phyloP scores from a whole-genome alignment of 768 basidiomycete species.

The Imleria badia region DNA sequence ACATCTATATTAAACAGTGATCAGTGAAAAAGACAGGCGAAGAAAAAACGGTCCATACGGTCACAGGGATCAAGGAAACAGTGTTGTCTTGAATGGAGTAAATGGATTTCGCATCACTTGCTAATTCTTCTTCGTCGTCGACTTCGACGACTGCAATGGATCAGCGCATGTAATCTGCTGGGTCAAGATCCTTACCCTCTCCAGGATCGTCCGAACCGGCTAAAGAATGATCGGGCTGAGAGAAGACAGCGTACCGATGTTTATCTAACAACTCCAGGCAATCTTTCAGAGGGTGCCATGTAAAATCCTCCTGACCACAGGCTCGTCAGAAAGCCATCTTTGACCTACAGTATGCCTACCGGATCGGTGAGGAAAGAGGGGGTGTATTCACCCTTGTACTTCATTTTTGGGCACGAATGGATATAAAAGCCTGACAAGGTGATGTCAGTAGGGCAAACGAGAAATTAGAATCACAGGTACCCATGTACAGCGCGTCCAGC shows the following conservation, averaged over 20 bases:
- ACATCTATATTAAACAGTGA: slow-evolving; percentile 15
- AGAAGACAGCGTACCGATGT: slow-evolving; percentile 69
- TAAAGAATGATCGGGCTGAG: slow-evolving; percentile 57
- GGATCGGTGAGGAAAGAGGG: slow-evolving; percentile 91
- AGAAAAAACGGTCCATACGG: slow-evolving; percentile 18
- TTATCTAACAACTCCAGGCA: slow-evolving; percentile 64
- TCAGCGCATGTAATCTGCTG: background rate
- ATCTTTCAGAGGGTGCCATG: slow-evolving; percentile 66
- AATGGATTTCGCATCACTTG: slow-evolving; percentile 20
- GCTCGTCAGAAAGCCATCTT: slow-evolving; percentile 2
- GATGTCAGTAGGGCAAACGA: background rate
- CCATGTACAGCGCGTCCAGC: slow-evolving; percentile 83
- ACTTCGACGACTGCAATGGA: slow-evolving; percentile 15
- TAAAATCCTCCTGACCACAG: slow-evolving; percentile 62
- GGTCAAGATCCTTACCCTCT: slow-evolving; percentile 21
- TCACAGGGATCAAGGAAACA: slow-evolving; percentile 26
- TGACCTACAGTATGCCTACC: slow-evolving; percentile 38
- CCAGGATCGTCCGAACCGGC: slow-evolving; percentile 30
- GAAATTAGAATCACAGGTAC: slow-evolving; percentile 40
- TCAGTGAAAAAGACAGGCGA: slow-evolving; percentile 4
- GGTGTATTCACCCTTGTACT: slow-evolving; percentile 90
- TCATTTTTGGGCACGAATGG: slow-evolving; percentile 91
- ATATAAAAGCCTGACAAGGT: slow-evolving; percentile 79
- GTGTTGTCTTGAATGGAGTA: slow-evolving; percentile 21
- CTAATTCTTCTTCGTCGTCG: slow-evolving; percentile 21